Evolutionary conservation across 1,139 yeast genomes (phyloP), one percentile per base, ranked within the genome.

Genomic region (Debaryomyces subglobosus): DNA sequence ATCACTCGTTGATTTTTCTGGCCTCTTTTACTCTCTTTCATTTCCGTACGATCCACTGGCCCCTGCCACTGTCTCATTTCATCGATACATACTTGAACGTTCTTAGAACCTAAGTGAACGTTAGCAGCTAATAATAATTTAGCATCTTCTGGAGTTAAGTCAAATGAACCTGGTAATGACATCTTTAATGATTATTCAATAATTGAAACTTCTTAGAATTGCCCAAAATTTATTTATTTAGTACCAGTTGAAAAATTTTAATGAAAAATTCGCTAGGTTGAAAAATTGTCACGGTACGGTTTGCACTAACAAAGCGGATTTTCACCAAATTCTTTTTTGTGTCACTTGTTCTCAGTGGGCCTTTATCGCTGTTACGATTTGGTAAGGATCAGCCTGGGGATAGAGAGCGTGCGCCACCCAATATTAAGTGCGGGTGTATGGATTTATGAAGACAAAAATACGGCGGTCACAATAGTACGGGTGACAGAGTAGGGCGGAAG

Each of bases 61-160:
- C 34, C 21, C 34, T 15, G 30, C 34, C 18, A 32, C 24, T 42
- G 39, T 32, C 38, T 18, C 39, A 24, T 33, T 34, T 29, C 42
- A 30, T 47, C 39, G 46, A 50, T 59, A 83, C 89, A 79, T 84
- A 86, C 95, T 84, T 94, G 97, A 77, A 94, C 96, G 90, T 95
- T 95, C 91, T 94, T 94, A 76, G 98, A 86, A 78, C 99, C 99
- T 79, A 94, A 89, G 86, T 95, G 99, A 71, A 88, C 94, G 90
- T 94, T 94, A 78, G 99, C 99, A 77, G 99, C 98, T 82, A 95
- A 87, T 82, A 95, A 87, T 78, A 94, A 90, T 86, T 94, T 95
- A 84, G 97, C 96, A 83, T 94, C 99, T 84, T 92, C 97, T 81
- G 95, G 92, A 78, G 97, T 86, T 78, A 85, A 84, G 74, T 81